Base-by-base conservation (phyloP, 768 basidiomycete genomes). In the Termitomyces sp. region DNA sequence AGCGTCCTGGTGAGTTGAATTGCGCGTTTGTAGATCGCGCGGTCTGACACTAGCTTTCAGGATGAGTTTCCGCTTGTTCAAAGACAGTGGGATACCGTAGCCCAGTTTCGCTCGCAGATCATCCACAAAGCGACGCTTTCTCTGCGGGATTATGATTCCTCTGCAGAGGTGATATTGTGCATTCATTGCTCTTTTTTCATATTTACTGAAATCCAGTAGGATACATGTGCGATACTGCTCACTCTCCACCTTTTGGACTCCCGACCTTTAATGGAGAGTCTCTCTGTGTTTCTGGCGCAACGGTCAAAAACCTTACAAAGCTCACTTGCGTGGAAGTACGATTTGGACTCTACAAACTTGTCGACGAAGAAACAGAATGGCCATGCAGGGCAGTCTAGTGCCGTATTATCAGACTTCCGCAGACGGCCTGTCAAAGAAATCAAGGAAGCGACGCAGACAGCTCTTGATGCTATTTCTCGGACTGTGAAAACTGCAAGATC, bases 161-260 rank as follows among this genome's bases (percentile, higher is more conserved):
- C 86, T 7, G 68, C 77, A 12, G 78, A 83, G 66, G 87, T 87
- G 68, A 52, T 75, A 71, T 12, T 37, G 9, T 32, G 40, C n/a
- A 21, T 35, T 41, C 23, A 31, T 16, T 14, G 11, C 21, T 34
- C 5, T 17, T n/a, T 12, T 50, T n/a, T 53, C 19, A n/a, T n/a
- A 11, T 34, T 37, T 52, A n/a, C 58, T 62, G 8, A 54, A 7
- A 11, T 49, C 7, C 23, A 29, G 5, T 61, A 94, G 90, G 85
- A 85, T 56, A 79, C 81, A 1, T 91, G 92, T 61, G 85, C 92
- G 3, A 86, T 87, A 4, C 78, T 96, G 10, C 75, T 95, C 10
- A 87, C 90, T 0, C 80, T 98, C 42, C 87, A 95, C 68, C 78
- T 97, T n/a, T 80, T 98, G 27, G 95, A 97, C 65, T 92, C 92